phyloP scores from a whole-genome alignment of 331 rosid genomes.

The Prunus yedoensis region DNA sequence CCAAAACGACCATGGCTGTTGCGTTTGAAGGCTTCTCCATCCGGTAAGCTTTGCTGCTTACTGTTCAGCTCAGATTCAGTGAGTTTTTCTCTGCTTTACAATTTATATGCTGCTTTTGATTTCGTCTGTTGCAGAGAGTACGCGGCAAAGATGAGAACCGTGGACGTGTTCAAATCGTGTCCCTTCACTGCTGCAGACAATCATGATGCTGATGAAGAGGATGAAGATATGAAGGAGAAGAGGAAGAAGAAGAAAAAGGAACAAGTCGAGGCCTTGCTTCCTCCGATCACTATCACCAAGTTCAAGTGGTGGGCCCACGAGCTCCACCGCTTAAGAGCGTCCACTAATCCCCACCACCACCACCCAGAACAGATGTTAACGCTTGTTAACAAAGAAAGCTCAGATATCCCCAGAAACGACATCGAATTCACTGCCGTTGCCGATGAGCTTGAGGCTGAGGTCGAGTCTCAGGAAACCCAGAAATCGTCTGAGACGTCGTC shows the following conservation, averaged over 20 bases:
- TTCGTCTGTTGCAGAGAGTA: slow-evolving; percentile 51
- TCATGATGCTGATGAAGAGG: slow-evolving; percentile 18
- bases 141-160: slow-evolving; percentile 67
- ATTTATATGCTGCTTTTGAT: background rate
- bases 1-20: slow-evolving; percentile 51
- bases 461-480: background rate
- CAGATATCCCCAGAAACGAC: slow-evolving; percentile 11
- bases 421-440: background rate
- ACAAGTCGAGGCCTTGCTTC: slow-evolving; percentile 49
- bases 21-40: slow-evolving; percentile 74
- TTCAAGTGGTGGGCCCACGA: slow-evolving; percentile 48
- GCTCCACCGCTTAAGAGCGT: slow-evolving; percentile 37
- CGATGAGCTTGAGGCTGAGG: slow-evolving; percentile 23
- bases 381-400: slow-evolving; percentile 15
- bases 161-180: slow-evolving; percentile 67
- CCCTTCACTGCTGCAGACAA: slow-evolving; percentile 44
- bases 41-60: slow-evolving; percentile 41
- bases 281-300: slow-evolving; percentile 62
- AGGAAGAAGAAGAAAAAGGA: slow-evolving; percentile 20
- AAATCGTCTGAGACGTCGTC: slow-evolving; percentile 8
- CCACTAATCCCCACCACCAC: slow-evolving; percentile 7
- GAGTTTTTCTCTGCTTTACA: background rate
- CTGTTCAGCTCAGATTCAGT: background rate
- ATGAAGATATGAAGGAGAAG: background rate
- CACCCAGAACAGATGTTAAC: slow-evolving; percentile 3